These are phyloP conservation scores for Monascus ruber DNA, from an alignment of 2,329 filamentous ascomycete species.

Conservation along the genomic window DNA sequence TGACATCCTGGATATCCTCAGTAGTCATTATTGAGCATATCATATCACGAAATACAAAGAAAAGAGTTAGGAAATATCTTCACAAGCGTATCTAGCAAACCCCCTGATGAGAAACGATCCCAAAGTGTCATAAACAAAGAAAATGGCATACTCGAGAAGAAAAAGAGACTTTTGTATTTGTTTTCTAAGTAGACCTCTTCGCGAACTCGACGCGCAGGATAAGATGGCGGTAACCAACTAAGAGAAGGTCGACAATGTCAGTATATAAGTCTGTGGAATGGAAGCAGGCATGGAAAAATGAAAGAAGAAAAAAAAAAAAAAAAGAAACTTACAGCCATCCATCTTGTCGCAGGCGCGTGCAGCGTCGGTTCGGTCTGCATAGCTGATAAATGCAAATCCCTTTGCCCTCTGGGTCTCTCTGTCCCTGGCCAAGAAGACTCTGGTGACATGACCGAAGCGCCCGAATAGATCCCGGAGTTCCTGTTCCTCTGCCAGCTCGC, in stretches of 20 bases:
- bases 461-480: constrained; percentile 98
- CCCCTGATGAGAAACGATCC: constrained; percentile 18
- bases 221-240: constrained; percentile 42
- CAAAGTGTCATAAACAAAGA: constrained; percentile 21
- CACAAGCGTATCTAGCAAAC: constrained; percentile 15
- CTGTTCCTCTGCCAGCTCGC: constrained; percentile 90
- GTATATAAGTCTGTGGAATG: constrained; percentile 6
- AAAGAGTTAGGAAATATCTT: constrained; percentile 11
- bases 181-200: constrained; percentile 32
- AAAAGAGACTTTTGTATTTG: constrained; percentile 1
- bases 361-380: constrained; percentile 79
- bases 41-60: constrained; percentile 23
- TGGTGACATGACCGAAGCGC: constrained; percentile 88
- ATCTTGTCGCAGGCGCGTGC: constrained; percentile 92
- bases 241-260: constrained; percentile 11
- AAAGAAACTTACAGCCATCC: constrained; percentile 63
- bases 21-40: constrained; percentile 26
- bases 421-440: constrained; percentile 97
- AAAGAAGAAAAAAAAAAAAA: constrained; percentile 2
- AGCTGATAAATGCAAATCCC: constrained; percentile 98
- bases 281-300: not conserved
- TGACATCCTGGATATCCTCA: constrained; percentile 21
- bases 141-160: constrained; percentile 1
- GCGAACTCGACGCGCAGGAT: constrained; percentile 44
- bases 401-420: constrained; percentile 91